These are phyloP conservation scores for Hericium rajendrae DNA, from an alignment of 768 basidiomycete genomes.

Conservation along the genomic window DNA sequence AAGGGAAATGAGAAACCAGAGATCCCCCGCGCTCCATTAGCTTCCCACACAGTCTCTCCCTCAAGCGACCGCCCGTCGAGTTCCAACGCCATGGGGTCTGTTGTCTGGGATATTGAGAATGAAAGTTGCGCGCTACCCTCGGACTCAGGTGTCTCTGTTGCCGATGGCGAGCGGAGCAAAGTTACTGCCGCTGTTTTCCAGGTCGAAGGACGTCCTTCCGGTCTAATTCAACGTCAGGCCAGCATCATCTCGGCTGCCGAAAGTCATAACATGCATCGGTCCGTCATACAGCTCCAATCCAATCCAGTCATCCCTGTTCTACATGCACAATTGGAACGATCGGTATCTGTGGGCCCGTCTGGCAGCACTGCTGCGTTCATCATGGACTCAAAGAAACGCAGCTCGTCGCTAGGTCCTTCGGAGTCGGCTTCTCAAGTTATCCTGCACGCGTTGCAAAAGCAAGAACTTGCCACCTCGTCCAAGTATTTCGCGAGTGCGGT, in stretches of 20 bases:
- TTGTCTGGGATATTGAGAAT: slow-evolving; percentile 49
- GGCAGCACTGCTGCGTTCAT: not conserved
- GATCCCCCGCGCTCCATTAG: no score
- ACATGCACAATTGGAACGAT: no score
- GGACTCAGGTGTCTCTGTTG: slow-evolving; percentile 4
- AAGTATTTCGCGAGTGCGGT: slow-evolving; percentile 3
- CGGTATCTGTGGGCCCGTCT: not conserved
- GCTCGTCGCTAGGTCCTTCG: slow-evolving; percentile 33
- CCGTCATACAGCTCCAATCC: no score
- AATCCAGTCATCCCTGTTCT: no score
- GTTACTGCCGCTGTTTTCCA: no score
- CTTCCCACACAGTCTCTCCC: no score
- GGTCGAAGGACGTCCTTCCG: no score
- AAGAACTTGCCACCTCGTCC: not conserved
- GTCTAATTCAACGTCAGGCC: no score
- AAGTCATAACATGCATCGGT: no score
- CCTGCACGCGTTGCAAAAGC: not conserved
- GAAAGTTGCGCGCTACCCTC: slow-evolving; percentile 17
- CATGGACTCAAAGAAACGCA: not conserved
- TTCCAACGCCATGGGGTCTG: slow-evolving; percentile 21
- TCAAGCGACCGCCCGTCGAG: no score
- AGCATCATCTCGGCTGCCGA: no score
- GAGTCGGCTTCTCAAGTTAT: slow-evolving; percentile 46
- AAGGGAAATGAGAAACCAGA: no score
- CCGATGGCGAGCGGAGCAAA: not conserved